These are phyloP conservation scores for Phytophthora pini DNA, from an alignment of 352 stramenopile species.

Conservation along the genomic window DNA sequence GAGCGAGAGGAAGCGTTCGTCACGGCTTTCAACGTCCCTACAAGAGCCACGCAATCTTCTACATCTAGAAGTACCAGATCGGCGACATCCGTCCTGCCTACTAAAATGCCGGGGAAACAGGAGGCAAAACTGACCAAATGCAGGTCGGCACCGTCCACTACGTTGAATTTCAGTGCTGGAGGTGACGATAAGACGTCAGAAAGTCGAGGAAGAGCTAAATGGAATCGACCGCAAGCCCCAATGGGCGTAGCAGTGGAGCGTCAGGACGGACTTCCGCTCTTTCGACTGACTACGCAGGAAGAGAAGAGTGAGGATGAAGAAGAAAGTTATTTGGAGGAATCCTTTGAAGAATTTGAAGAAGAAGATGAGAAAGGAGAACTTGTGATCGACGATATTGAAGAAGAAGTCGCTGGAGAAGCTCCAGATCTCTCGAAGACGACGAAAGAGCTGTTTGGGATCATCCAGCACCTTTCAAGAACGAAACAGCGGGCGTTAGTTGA, in stretches of 20 bases:
- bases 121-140: conserved; percentile 32
- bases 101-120: conserved; percentile 20
- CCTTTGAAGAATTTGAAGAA: conserved; percentile 85
- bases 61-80: conserved; percentile 55
- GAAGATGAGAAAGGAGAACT: conserved; percentile 37
- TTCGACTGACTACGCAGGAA: conserved; percentile 34
- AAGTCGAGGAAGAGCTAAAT: conserved; percentile 49
- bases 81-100: conserved; percentile 50
- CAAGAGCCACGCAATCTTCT: conserved; percentile 6
- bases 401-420: conserved; percentile 13
- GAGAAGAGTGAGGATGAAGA: conserved; percentile 42
- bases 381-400: conserved; percentile 38
- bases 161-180: conserved; percentile 31
- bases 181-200: conserved; percentile 8
- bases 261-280: conserved; percentile 40
- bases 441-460: conserved; percentile 63
- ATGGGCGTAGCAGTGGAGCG: conserved; percentile 54
- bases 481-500: conserved; percentile 72
- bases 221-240: conserved; percentile 49
- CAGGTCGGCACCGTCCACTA: conserved; percentile 54
- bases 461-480: conserved; percentile 71
- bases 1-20: conserved; percentile 80
- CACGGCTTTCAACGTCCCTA: conserved; percentile 79
- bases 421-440: conserved; percentile 55
- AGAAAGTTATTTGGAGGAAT: conserved; percentile 82